Percentiles rank a stretch among this genome's conserved stretches.
Conservation (phyloP, 2,329 filamentous ascomycete species). For the Cyphellophora attinorum region DNA sequence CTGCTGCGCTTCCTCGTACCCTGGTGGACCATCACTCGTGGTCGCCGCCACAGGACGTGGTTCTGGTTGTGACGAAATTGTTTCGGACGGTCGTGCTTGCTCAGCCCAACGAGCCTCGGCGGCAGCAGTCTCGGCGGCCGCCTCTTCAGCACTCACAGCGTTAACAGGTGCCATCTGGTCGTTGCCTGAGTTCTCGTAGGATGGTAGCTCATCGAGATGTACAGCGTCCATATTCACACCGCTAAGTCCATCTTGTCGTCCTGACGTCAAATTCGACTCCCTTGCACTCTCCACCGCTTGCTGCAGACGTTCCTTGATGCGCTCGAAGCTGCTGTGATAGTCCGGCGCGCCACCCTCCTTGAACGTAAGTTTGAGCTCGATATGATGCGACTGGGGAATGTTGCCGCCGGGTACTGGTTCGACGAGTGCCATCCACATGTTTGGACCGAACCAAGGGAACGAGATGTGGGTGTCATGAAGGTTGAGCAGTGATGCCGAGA, state of each 20-base stretch:
- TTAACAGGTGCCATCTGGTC: constrained; percentile 23
- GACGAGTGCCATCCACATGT: constrained; percentile 75
- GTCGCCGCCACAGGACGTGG: constrained; percentile 62
- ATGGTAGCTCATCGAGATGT: constrained; percentile 77
- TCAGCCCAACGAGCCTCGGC: constrained; percentile 17
- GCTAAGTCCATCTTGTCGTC: constrained; percentile 21
- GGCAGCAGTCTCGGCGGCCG: too few relatives aligned
- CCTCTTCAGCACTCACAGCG: too few relatives aligned
- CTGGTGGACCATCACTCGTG: too few relatives aligned
- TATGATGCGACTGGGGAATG: constrained; percentile 62
- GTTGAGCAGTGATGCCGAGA: constrained; percentile 79
- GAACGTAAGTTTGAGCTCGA: constrained; percentile 81
- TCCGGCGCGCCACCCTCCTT: constrained; percentile 93
- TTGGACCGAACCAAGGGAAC: constrained; percentile 85
- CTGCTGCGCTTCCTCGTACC: constrained; percentile 85
- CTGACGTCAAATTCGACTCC: constrained; percentile 44
- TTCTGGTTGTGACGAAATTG: constrained; percentile 15
- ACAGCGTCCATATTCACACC: constrained; percentile 54
- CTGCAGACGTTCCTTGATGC: constrained; percentile 71
- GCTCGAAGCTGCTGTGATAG: constrained; percentile 73
- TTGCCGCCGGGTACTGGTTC: constrained; percentile 76
- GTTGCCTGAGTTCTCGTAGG: constrained; percentile 59
- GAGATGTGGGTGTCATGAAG: constrained; percentile 77
- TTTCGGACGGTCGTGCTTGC: too few relatives aligned
- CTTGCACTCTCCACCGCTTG: constrained; percentile 69